Conservation (phyloP, 768 basidiomycete species). For the Lactarius indigo region DNA sequence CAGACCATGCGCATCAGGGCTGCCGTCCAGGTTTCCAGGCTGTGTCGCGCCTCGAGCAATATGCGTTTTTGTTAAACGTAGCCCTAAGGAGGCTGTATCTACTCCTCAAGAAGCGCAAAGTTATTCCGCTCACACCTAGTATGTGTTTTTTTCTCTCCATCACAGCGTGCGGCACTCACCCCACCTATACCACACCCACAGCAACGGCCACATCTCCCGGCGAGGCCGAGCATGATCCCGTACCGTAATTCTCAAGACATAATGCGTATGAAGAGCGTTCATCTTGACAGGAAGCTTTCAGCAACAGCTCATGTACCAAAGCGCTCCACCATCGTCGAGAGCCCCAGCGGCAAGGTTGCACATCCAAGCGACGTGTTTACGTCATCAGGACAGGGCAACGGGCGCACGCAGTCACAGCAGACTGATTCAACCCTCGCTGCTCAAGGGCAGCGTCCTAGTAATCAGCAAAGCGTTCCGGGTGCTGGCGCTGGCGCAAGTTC, state of each 20-base stretch:
- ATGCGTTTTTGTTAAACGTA: slow-evolving; percentile 94
- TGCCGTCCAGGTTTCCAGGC: slow-evolving; percentile 80
- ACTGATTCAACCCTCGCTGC: not conserved
- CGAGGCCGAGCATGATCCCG: slow-evolving; percentile 58
- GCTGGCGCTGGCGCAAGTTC: not conserved
- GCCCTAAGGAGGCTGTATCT: slow-evolving; percentile 89
- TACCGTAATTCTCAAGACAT: slow-evolving; percentile 88
- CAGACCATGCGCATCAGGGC: slow-evolving; percentile 64
- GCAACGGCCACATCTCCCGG: slow-evolving; percentile 31
- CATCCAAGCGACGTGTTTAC: slow-evolving; percentile 61
- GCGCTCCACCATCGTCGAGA: slow-evolving; percentile 93
- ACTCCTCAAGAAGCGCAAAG: slow-evolving; percentile 81
- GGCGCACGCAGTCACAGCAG: slow-evolving; percentile 40
- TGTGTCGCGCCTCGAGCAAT: slow-evolving; percentile 94
- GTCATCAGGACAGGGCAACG: slow-evolving; percentile 30
- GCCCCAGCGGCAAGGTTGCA: slow-evolving; percentile 83
- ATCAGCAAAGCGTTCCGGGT: slow-evolving; percentile 8
- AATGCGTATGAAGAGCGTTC: slow-evolving; percentile 91
- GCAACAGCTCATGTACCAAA: slow-evolving; percentile 90
- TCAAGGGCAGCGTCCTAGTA: slow-evolving; percentile 19
- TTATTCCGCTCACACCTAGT: slow-evolving; percentile 82
- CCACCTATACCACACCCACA: slow-evolving; percentile 28
- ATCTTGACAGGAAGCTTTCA: slow-evolving; percentile 92
- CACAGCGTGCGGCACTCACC: slow-evolving; percentile 21
- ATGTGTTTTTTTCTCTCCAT: slow-evolving; percentile 28